Evolutionary conservation across 2,329 filamentous ascomycete genomes (phyloP).

Genomic region (Erysiphe pisi): DNA sequence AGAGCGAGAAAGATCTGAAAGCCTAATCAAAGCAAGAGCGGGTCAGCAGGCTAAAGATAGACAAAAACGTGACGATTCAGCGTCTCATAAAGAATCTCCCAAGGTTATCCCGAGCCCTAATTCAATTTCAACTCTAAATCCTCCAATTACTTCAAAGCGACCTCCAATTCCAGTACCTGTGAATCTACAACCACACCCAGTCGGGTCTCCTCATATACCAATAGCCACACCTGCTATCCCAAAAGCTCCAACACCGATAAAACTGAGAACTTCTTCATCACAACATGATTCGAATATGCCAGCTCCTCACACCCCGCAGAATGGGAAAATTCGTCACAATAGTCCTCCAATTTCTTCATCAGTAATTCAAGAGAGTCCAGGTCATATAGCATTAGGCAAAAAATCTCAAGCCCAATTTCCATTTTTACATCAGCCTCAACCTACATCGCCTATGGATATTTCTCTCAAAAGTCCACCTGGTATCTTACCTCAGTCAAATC

Average conservation of each 20-base stretch:
- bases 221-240: conserved; percentile 70
- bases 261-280: conserved; percentile 53
- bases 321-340: conserved; percentile 47
- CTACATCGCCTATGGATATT: conserved; percentile 52
- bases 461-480: conserved; percentile 49
- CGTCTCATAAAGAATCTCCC: conserved; percentile 37
- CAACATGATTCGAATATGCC: conserved; percentile 63
- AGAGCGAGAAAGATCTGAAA: conserved; percentile 49
- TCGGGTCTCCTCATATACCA: conserved; percentile 68
- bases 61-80: conserved; percentile 41
- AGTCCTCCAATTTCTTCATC: conserved; percentile 51
- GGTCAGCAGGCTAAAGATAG: conserved; percentile 44
- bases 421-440: conserved; percentile 48
- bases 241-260: conserved; percentile 70
- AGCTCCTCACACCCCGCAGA: conserved; percentile 57
- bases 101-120: conserved; percentile 35
- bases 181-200: conserved; percentile 50
- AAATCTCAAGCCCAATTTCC: conserved; percentile 47
- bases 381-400: conserved; percentile 50
- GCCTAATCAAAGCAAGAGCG: conserved; percentile 43
- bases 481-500: conserved; percentile 38
- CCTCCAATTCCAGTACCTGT: conserved; percentile 43
- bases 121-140: conserved; percentile 31
- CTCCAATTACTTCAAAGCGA: conserved; percentile 39
- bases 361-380: conserved; percentile 55